Base-by-base conservation (phyloP, 2,329 filamentous ascomycete species). In the Aspergillus tamarii region DNA sequence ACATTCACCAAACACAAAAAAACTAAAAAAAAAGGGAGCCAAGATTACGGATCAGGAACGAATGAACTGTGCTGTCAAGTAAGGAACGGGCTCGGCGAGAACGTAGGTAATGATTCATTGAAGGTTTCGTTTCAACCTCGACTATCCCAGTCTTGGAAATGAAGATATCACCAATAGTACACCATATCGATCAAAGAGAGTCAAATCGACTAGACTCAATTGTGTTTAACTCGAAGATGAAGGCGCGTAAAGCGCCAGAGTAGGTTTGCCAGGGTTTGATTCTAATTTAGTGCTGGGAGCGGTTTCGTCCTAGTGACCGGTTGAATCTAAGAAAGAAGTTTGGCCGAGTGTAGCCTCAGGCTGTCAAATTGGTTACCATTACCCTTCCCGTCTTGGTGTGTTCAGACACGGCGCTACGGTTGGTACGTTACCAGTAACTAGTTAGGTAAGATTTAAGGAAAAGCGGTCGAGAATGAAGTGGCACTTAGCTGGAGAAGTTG, bases 221-320 rank as follows among this genome's bases (percentile, higher is more conserved):
- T 59, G 14, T 21, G 30, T 45, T 39, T 48, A 45, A 23, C 46
- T 53, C 39, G 36, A 46, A 34, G 28, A 60, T 45, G 59, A 55
- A 56, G 52, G 48, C 59, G 59, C 53, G 59, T 32, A 61, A 43
- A 61, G 59, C 59, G 59, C 59, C 23, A 45, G 43, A 59, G 48
- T 26, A 26, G 26, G 26, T 23, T 39, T 55, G 32, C 28, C 28
- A 46, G 45, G 21, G 32, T 34, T 23, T 26, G 48, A 32, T 30
- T 41, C 41, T 53, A 48, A 36, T 59, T 50, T 32, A 59, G 45
- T 59, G 32, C 32, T 53, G 21, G 11, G 21, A 26, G 45, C 58
- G 46, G n/a, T 54, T 60, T 54, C 36, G 48, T 23, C 36, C 58
- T 60, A 60, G 57, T 30, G 57, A 59, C 57, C 10, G 3, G 43